These are phyloP conservation scores for Ceratopteris richardii DNA, from an alignment of 75 land plant species.

Conservation along the genomic window DNA sequence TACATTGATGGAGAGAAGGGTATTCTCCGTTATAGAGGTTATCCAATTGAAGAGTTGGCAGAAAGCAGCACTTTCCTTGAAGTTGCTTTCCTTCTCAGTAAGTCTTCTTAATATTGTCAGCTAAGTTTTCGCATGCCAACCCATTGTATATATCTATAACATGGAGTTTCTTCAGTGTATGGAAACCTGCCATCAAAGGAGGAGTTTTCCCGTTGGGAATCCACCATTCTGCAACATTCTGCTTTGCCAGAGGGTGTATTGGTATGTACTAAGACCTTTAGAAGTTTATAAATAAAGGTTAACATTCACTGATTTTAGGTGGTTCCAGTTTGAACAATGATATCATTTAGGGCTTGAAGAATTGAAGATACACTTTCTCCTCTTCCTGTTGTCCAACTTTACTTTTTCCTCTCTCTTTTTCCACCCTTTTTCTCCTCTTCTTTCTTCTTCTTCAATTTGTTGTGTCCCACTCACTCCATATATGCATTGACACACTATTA, in stretches of 20 bases:
- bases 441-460: too few species aligned
- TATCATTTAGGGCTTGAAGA: too few species aligned
- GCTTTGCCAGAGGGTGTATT: constrained; percentile 19
- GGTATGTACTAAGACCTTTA: constrained; percentile 3
- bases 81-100: constrained; percentile 16
- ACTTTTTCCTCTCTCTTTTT: too few species aligned
- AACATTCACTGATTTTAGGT: too few species aligned
- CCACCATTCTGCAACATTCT: constrained; percentile 14
- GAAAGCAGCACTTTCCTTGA: constrained; percentile 47
- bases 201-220: constrained; percentile 12
- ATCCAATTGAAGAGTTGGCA: constrained; percentile 97
- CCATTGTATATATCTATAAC: neutral
- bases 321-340: too few species aligned
- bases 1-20: constrained; percentile 24
- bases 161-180: constrained; percentile 7
- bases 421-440: too few species aligned
- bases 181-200: constrained; percentile 12
- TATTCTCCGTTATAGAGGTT: constrained; percentile 16
- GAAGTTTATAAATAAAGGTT: too few species aligned
- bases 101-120: neutral
- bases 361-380: too few species aligned
- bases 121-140: neutral
- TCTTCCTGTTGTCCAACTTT: too few species aligned
- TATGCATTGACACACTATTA: too few species aligned
- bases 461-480: too few species aligned